Base-by-base conservation (phyloP, 805 yeast genomes). In the Sugiyamaella lignohabitans region DNA sequence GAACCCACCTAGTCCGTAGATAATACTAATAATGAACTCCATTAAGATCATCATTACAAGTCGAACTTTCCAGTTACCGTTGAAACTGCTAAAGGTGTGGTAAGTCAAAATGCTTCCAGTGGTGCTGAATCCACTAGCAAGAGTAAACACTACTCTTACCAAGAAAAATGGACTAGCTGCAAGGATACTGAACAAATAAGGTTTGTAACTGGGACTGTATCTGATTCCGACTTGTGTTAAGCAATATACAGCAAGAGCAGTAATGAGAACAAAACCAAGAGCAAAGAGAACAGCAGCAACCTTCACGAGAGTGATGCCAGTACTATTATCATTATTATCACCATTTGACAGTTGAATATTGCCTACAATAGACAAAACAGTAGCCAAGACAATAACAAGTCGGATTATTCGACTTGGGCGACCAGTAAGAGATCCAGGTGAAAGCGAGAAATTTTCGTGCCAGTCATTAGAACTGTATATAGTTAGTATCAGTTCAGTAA, bases 11-110 rank as follows among this genome's bases (percentile, higher is more conserved):
- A 44, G 16, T 16, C 46, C n/a, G 40, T 42, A 43, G 16, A 50
- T 45, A 17, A 41, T 14, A 62, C 60, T 84, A 89, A 10, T 87
- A 82, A 59, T 78, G 80, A 11, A 91, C 93, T 6, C 94, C 95
- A 20, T 94, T 93, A 10, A 84, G 67, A 5, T 89, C 79, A 16
- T 84, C 79, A 64, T 86, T 88, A 3, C 94, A 91, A 1, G 87
- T 79, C 64, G 85, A 84, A 50, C 71, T 73, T 43, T 77, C 72
- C 57, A 85, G 69, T 47, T 40, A 10, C 53, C 53, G 22, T 43
- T 40, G 27, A 43, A 50, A 17, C 22, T 8, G 23, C 50, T 48
- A 38, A 48, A 50, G 11, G 50, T 44, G 23, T 45, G 48, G 20
- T 41, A 40, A 4, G 22, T 16, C 27, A 14, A 16, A 17, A 48